Percentiles rank a stretch among this genome's conserved stretches.
Evolutionary conservation across 306 rosid species (phyloP).

Genomic region (Corylus avellana): DNA sequence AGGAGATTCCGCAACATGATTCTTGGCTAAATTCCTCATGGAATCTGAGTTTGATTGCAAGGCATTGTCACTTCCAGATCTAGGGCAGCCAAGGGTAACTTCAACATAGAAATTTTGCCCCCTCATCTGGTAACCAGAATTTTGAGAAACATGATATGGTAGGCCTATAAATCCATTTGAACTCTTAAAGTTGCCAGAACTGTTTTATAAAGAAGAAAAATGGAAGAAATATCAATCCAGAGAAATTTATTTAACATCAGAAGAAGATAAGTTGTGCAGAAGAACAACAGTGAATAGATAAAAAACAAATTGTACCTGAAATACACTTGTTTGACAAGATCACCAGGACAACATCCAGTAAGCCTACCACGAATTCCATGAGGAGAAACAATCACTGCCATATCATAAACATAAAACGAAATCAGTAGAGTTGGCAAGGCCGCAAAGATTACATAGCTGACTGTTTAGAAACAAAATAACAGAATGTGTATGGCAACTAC

Average conservation of each 20-base stretch:
- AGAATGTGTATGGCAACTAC: background rate
- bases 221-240: slow-evolving; percentile 18
- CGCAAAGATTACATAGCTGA: background rate
- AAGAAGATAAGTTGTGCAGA: slow-evolving; percentile 1
- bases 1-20: slow-evolving; percentile 56
- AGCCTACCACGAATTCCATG: slow-evolving; percentile 97
- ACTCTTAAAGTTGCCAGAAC: slow-evolving; percentile 70
- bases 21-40: slow-evolving; percentile 50
- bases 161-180: slow-evolving; percentile 78
- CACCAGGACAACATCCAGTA: slow-evolving; percentile 90
- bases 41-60: slow-evolving; percentile 48
- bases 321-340: slow-evolving; percentile 85
- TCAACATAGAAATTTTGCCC: slow-evolving; percentile 88
- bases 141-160: slow-evolving; percentile 76
- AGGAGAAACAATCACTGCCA: slow-evolving; percentile 90
- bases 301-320: slow-evolving; percentile 51
- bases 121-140: slow-evolving; percentile 77
- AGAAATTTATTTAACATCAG: slow-evolving; percentile 9
- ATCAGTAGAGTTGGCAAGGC: slow-evolving; percentile 31
- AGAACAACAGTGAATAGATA: slow-evolving; percentile 20
- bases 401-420: slow-evolving; percentile 22
- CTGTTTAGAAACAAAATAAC: background rate
- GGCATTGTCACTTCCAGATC: slow-evolving; percentile 53
- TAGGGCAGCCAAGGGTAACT: slow-evolving; percentile 83
- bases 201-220: slow-evolving; percentile 32